Evolutionary conservation across 139 green algal genomes (phyloP).

Genomic region (Nannochloris sp.): DNA sequence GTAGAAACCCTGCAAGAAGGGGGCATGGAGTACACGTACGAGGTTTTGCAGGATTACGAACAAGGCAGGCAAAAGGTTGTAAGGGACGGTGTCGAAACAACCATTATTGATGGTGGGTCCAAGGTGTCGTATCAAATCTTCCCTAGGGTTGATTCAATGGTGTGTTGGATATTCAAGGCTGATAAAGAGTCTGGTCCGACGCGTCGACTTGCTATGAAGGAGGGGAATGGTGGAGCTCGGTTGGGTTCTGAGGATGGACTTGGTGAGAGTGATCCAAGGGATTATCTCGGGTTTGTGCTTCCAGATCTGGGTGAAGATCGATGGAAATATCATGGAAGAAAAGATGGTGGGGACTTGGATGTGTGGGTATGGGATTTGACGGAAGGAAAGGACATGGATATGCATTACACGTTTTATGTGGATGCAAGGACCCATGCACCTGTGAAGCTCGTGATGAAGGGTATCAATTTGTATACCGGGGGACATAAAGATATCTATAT

Average conservation of each 20-base stretch:
- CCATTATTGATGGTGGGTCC: slow-evolving; percentile 8
- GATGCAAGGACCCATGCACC: slow-evolving; percentile 21
- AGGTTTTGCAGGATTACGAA: slow-evolving; percentile 29
- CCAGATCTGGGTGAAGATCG: slow-evolving; percentile 27
- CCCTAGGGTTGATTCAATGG: slow-evolving; percentile 10
- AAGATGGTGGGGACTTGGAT: slow-evolving; percentile 5
- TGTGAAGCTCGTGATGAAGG: slow-evolving; percentile 29
- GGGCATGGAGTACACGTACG: slow-evolving; percentile 13
- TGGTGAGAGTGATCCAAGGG: slow-evolving; percentile 7
- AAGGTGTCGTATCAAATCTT: slow-evolving; percentile 25
- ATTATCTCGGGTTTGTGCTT: slow-evolving; percentile 32
- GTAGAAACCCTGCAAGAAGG: slow-evolving; percentile 16
- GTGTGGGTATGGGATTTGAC: slow-evolving; percentile 27
- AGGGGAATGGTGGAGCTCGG: neutral
- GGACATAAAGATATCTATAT: slow-evolving; percentile 44
- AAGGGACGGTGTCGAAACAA: slow-evolving; percentile 33
- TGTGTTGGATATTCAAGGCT: slow-evolving; percentile 16
- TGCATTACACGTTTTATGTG: slow-evolving; percentile 32
- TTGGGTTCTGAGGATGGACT: neutral
- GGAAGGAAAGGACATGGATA: slow-evolving; percentile 16
- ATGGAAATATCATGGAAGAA: slow-evolving; percentile 31
- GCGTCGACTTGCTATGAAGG: slow-evolving; percentile 5
- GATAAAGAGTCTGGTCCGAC: slow-evolving; percentile 17
- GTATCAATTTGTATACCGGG: slow-evolving; percentile 36
- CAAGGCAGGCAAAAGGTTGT: slow-evolving; percentile 28